Percentiles rank a stretch among this genome's conserved stretches.
phyloP scores from a whole-genome alignment of 2,329 filamentous ascomycete genomes.

The Erysiphe pulchra region DNA sequence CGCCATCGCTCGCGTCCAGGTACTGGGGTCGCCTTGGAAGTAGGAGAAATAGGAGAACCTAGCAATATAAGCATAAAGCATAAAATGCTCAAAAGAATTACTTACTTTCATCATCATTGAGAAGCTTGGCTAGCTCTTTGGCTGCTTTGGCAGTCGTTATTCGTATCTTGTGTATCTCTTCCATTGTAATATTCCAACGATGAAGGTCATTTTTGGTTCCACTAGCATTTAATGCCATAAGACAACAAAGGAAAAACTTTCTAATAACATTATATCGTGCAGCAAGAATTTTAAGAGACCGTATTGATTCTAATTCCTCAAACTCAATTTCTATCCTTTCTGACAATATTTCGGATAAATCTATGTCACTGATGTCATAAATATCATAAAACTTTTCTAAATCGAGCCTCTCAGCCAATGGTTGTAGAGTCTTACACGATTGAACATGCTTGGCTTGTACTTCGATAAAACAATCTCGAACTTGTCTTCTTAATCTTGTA shows the following conservation, averaged over 20 bases:
- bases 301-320: slow-evolving; percentile 54
- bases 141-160: slow-evolving; percentile 34
- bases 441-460: slow-evolving; percentile 48
- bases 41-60: slow-evolving; percentile 28
- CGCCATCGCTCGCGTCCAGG: slow-evolving; percentile 66
- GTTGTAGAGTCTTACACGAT: slow-evolving; percentile 40
- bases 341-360: slow-evolving; percentile 42
- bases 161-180: slow-evolving; percentile 44
- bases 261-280: slow-evolving; percentile 58
- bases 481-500: slow-evolving; percentile 47
- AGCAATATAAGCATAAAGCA: slow-evolving; percentile 7
- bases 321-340: slow-evolving; percentile 38
- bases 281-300: slow-evolving; percentile 56
- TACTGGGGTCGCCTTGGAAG: slow-evolving; percentile 33
- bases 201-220: slow-evolving; percentile 52
- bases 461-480: slow-evolving; percentile 42
- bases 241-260: slow-evolving; percentile 67
- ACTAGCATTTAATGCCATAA: slow-evolving; percentile 65
- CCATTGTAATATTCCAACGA: slow-evolving; percentile 54
- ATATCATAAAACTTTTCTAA: slow-evolving; percentile 84
- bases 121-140: slow-evolving; percentile 37
- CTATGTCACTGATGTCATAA: slow-evolving; percentile 51
- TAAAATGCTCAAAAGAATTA: slow-evolving; percentile 3
- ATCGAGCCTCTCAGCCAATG: slow-evolving; percentile 53
- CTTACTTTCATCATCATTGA: slow-evolving; percentile 60